phyloP scores from a whole-genome alignment of 2,329 filamentous ascomycete species.

The Coniochaeta pulveracea region DNA sequence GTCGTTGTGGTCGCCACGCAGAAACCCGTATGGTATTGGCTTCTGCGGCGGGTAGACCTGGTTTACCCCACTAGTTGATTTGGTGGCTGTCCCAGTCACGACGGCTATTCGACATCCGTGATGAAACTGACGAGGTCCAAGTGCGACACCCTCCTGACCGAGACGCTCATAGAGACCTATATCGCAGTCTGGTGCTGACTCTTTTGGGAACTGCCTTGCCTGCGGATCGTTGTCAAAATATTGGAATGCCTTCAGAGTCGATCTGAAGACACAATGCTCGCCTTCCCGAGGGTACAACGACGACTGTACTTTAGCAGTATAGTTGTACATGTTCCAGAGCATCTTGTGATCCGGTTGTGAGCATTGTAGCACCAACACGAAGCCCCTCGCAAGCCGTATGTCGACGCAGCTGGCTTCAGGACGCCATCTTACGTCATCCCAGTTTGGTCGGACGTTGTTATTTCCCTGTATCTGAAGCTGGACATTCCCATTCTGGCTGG shows the following conservation, averaged over 20 bases:
- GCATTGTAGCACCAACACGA: constrained; percentile 60
- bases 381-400: constrained; percentile 63
- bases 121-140: constrained; percentile 61
- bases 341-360: constrained; percentile 67
- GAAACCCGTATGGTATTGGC: constrained; percentile 68
- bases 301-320: constrained; percentile 64
- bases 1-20: constrained; percentile 58
- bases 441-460: constrained; percentile 57
- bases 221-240: constrained; percentile 68
- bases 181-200: constrained; percentile 60
- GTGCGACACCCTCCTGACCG: constrained; percentile 57
- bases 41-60: constrained; percentile 54
- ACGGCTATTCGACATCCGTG: constrained; percentile 70
- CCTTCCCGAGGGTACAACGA: constrained; percentile 58
- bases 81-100: constrained; percentile 65
- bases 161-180: constrained; percentile 66
- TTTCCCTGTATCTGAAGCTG: constrained; percentile 63
- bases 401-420: constrained; percentile 54
- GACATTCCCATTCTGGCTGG: constrained; percentile 69
- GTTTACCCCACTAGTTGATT: constrained; percentile 66
- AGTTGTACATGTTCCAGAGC: constrained; percentile 76
- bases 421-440: constrained; percentile 77
- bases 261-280: constrained; percentile 59
- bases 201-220: constrained; percentile 62
- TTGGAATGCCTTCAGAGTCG: constrained; percentile 62